phyloP scores from a whole-genome alignment of 345 rosid genomes.

The Moricandia moricandioides region DNA sequence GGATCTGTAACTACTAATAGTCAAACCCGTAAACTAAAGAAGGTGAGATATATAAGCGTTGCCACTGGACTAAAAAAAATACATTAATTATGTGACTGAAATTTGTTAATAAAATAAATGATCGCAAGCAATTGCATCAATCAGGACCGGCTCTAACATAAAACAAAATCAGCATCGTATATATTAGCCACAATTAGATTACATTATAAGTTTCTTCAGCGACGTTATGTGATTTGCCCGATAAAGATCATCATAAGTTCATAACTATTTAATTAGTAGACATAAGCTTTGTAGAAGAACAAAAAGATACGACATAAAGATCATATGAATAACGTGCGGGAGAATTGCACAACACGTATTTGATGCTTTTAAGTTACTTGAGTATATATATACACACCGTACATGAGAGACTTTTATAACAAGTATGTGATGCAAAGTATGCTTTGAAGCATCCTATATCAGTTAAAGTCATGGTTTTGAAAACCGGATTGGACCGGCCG shows the following conservation, averaged over 20 bases:
- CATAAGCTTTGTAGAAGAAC: background rate
- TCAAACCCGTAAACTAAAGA: no score
- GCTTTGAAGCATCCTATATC: constrained; percentile 31
- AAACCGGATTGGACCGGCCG: no score
- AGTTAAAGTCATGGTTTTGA: no score
- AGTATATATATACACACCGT: background rate
- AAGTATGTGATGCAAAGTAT: constrained; percentile 24
- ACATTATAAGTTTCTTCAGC: background rate
- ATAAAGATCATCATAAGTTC: background rate
- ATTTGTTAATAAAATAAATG: no score
- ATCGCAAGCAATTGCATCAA: no score
- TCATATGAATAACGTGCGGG: constrained; percentile 27
- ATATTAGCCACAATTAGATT: background rate
- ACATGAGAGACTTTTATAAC: constrained; percentile 11
- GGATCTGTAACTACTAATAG: no score
- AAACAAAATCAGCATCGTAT: no score
- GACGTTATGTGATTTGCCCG: background rate
- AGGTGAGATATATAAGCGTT: no score
- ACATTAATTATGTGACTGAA: no score
- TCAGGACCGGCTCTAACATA: no score
- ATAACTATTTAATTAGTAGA: background rate
- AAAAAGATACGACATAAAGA: constrained; percentile 27
- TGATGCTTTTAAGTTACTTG: constrained; percentile 31
- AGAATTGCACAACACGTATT: constrained; percentile 24
- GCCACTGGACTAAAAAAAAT: no score